Base-by-base conservation (phyloP, 2,329 filamentous ascomycete species). In the Rhytidhysteron rufulum region DNA sequence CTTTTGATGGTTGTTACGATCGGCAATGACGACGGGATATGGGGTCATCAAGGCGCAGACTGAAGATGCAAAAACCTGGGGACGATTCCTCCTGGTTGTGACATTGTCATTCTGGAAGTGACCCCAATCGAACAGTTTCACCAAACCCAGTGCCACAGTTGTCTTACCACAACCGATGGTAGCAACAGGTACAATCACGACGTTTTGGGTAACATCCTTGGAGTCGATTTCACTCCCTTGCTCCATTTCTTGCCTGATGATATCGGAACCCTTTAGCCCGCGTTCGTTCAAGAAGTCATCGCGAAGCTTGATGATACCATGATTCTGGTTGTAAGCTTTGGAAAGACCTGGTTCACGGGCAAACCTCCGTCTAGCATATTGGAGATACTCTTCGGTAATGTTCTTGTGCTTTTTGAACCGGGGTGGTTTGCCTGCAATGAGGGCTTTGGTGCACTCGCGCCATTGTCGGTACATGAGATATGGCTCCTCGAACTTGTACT, bases 401-500 rank as follows among this genome's bases (percentile, higher is more conserved):
- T 83, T 79, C 51, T 80, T 71, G 65, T 98, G 93, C 66, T 97
- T 97, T 70, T 82, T 90, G 70, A 79, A 86, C 49, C 77, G 85
- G 9, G 90, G 88, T 29, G 79, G 69, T 53, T 80, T 85, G 11
- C 85, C 85, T 1, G 76, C 59, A 51, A 98, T 96, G 42, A 97
- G 68, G 4, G 87, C 79, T 65, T 95, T 97, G 31, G 93, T 98
- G 62, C 87, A 95, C 69, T 98, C 93, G 47, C 93, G 83, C 93
- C 93, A 98, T 70, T 98, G 93, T 18, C 93, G 83, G 68, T 97
- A 98, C 88, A 98, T 94, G 45, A 98, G 72, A 62, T 98, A 98
- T 1, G 93, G 93, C 69, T 98, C 93, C 60, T 98, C 93, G 45
- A 98, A 98, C 70, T 98, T 98, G 79, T 90, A 98, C 68, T 98